These are phyloP conservation scores for Ogataea pilisensis DNA, from an alignment of 805 yeast species.

Conservation along the genomic window DNA sequence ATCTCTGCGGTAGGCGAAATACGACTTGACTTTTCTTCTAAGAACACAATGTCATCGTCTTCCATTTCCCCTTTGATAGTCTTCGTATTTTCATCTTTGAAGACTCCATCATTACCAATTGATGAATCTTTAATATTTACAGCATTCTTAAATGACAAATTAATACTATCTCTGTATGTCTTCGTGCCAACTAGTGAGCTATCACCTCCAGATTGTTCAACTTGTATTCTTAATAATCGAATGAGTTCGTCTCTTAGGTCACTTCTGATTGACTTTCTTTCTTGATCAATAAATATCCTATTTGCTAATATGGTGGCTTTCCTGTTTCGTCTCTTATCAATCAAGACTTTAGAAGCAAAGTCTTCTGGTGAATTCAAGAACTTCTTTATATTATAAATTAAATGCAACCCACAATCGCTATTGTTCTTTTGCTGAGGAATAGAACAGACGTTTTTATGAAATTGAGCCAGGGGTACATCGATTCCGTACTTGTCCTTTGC, in stretches of 20 bases:
- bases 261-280: conserved; percentile 23
- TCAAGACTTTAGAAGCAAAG: conserved; percentile 31
- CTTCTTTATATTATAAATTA: conserved; percentile 65
- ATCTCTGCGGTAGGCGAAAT: not conserved
- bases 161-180: conserved; percentile 9
- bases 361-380: conserved; percentile 47
- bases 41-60: conserved; percentile 4
- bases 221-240: conserved; percentile 26
- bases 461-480: conserved; percentile 40
- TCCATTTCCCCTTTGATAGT: too few relatives aligned
- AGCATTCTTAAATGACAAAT: not conserved
- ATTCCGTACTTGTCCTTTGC: conserved; percentile 60
- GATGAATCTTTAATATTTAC: not conserved
- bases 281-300: conserved; percentile 24
- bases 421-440: conserved; percentile 85
- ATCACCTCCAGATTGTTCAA: conserved; percentile 21
- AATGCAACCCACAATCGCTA: conserved; percentile 94
- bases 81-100: not conserved
- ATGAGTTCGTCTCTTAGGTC: conserved; percentile 23
- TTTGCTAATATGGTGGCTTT: conserved; percentile 8
- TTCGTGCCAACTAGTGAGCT: conserved; percentile 21
- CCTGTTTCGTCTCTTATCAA: conserved; percentile 13
- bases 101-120: not conserved
- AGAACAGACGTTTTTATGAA: conserved; percentile 31
- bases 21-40: conserved; percentile 1